Conservation (phyloP, 345 rosid genomes). For the Rubroshorea leprosula region DNA sequence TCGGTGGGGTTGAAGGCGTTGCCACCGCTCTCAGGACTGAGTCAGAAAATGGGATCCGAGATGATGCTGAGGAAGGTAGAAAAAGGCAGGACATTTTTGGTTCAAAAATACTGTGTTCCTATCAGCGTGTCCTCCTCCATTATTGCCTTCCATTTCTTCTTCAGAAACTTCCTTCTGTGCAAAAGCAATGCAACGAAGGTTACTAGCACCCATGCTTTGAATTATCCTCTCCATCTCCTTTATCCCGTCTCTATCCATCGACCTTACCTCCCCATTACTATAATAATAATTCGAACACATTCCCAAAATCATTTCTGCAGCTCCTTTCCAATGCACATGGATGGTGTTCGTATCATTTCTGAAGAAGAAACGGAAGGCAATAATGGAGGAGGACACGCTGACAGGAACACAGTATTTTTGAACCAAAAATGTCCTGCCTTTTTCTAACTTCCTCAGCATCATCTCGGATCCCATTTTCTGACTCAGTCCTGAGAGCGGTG, state of each 20-base stretch:
- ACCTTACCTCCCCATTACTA: slow-evolving; percentile 20
- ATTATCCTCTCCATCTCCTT: slow-evolving; percentile 29
- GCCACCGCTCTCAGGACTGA: slow-evolving; percentile 47
- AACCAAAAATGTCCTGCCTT: slow-evolving; percentile 47
- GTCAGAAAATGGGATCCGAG: slow-evolving; percentile 38
- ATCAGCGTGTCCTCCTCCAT: not conserved
- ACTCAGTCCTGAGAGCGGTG: slow-evolving; percentile 41
- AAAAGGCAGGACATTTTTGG: slow-evolving; percentile 46
- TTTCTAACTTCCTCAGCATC: slow-evolving; percentile 29
- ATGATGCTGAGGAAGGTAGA: slow-evolving; percentile 30
- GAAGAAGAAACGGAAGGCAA: slow-evolving; percentile 10
- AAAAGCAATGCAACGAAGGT: slow-evolving; percentile 57
- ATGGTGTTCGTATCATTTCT: no score
- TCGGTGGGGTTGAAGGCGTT: slow-evolving; percentile 52
- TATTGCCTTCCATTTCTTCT: slow-evolving; percentile 7
- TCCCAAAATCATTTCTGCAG: slow-evolving; percentile 49
- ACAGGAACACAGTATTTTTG: slow-evolving; percentile 38
- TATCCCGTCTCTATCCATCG: slow-evolving; percentile 26
- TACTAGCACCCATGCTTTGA: slow-evolving; percentile 45
- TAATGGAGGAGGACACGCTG: not conserved
- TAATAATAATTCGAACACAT: slow-evolving; percentile 42
- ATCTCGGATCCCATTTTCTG: slow-evolving; percentile 39
- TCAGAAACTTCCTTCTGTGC: slow-evolving; percentile 36
- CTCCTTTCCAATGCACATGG: no score
- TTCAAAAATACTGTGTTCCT: slow-evolving; percentile 39